phyloP scores from a whole-genome alignment of 2,329 filamentous ascomycete genomes.

The Aureobasidium melanogenum region DNA sequence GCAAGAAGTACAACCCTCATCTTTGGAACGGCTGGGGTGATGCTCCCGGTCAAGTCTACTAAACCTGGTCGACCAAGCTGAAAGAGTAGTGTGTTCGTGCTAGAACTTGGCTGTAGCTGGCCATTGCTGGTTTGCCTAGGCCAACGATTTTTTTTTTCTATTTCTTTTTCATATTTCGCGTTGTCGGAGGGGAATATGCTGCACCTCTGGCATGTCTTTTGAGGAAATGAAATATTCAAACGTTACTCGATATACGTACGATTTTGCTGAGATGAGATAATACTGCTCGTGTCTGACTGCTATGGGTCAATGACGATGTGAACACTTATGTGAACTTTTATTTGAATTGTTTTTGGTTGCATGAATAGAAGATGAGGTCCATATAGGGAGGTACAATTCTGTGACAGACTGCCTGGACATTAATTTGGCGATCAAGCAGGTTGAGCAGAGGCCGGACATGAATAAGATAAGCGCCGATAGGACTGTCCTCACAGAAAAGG shows the following conservation, averaged over 20 bases:
- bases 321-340: no score
- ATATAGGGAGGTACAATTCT: background rate
- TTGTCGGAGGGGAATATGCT: background rate
- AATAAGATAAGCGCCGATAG: background rate
- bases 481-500: background rate
- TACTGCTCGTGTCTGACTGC: no score
- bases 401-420: background rate
- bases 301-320: background rate
- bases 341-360: no score
- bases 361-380: background rate
- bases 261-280: no score
- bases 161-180: background rate
- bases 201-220: background rate
- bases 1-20: background rate
- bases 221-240: background rate
- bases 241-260: background rate
- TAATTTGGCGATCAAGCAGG: background rate
- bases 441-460: background rate
- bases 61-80: background rate
- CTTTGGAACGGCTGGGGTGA: background rate
- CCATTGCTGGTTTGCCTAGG: background rate
- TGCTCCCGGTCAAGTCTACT: background rate
- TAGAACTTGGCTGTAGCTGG: background rate
- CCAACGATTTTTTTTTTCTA: background rate
- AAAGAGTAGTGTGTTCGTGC: no score